Evolutionary conservation across 176 grass and related monocot genomes (phyloP).

Genomic region (Echinochloa phyllopogon): DNA sequence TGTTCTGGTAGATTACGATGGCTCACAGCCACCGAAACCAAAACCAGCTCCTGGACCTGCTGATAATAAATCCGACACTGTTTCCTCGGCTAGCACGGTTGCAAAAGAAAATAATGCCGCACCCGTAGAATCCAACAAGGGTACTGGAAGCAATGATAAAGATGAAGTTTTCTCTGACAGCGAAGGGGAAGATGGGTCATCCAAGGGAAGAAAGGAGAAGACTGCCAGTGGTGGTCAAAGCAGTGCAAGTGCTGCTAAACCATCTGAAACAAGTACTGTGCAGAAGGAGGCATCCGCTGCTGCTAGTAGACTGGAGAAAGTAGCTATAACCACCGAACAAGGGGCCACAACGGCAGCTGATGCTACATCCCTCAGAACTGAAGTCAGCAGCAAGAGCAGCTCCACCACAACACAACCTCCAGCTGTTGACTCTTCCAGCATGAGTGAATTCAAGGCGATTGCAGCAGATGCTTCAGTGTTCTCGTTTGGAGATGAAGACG

Average conservation of each 20-base stretch:
- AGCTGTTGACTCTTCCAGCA: slow-evolving; percentile 51
- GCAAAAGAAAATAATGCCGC: slow-evolving; percentile 52
- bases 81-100: slow-evolving; percentile 30
- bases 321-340: slow-evolving; percentile 55
- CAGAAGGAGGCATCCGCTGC: slow-evolving; percentile 43
- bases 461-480: slow-evolving; percentile 91
- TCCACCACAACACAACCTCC: slow-evolving; percentile 27
- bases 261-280: slow-evolving; percentile 48
- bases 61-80: slow-evolving; percentile 47
- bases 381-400: slow-evolving; percentile 48
- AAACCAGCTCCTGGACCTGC: slow-evolving; percentile 28
- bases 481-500: slow-evolving; percentile 91
- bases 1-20: slow-evolving; percentile 84
- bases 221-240: slow-evolving; percentile 24
- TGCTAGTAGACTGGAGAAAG: slow-evolving; percentile 56
- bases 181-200: slow-evolving; percentile 73
- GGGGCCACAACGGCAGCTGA: slow-evolving; percentile 53
- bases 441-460: slow-evolving; percentile 97
- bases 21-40: slow-evolving; percentile 55
- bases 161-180: slow-evolving; percentile 90
- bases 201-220: slow-evolving; percentile 56
- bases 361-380: slow-evolving; percentile 43
- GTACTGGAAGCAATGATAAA: slow-evolving; percentile 63
- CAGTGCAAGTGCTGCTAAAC: slow-evolving; percentile 48
- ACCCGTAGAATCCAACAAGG: slow-evolving; percentile 50